Evolutionary conservation across 2,329 filamentous ascomycete species (phyloP).

Genomic region (Aureobasidium sp.): DNA sequence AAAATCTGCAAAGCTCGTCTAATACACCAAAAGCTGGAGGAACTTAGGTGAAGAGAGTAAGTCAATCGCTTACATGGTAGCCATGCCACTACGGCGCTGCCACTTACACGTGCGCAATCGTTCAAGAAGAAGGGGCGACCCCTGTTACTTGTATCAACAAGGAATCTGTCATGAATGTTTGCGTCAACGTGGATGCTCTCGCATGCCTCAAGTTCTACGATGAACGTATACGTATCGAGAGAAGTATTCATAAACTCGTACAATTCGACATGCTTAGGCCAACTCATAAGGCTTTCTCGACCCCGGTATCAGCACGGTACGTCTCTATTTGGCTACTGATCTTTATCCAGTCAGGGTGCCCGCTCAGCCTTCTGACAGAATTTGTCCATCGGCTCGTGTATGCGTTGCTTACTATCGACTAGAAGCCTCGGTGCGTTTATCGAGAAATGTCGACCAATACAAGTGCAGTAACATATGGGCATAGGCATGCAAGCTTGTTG

Average conservation of each 20-base stretch:
- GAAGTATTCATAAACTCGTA: too few relatives aligned
- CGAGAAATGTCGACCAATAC: background rate
- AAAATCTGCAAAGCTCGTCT: background rate
- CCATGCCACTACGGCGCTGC: background rate
- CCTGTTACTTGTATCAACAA: background rate
- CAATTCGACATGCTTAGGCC: background rate
- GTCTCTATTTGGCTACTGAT: background rate
- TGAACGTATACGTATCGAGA: too few relatives aligned
- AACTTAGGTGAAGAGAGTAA: too few relatives aligned
- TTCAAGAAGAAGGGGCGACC: background rate
- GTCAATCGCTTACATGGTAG: too few relatives aligned
- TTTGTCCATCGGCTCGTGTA: background rate
- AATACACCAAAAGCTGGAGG: too few relatives aligned
- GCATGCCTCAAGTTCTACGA: background rate
- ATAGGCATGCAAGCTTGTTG: slow-evolving; percentile 32
- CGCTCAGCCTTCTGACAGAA: background rate
- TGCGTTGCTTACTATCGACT: background rate
- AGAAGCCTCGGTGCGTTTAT: background rate
- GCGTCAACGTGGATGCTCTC: background rate
- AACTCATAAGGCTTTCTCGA: background rate
- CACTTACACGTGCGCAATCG: background rate
- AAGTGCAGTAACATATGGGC: too few relatives aligned
- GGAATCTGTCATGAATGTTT: background rate
- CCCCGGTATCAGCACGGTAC: background rate
- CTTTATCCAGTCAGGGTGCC: background rate